phyloP scores from a whole-genome alignment of 108 stramenopile species.

The Bacterosira constricta region DNA sequence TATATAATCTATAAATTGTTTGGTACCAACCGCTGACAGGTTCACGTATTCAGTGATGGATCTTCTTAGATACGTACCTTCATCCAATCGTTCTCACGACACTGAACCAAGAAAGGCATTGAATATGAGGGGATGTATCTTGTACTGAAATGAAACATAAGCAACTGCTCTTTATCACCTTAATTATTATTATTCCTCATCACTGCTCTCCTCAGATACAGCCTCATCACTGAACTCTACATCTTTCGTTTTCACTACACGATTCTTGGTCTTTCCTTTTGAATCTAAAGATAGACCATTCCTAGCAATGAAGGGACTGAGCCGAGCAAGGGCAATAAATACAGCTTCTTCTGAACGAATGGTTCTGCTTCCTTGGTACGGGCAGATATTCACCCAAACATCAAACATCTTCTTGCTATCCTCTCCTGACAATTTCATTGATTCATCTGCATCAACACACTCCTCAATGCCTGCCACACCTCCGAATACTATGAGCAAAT shows the following conservation, averaged over 20 bases:
- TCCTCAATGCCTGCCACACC: slow-evolving; percentile 98
- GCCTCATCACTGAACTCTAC: slow-evolving; percentile 75
- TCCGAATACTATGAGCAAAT: slow-evolving; percentile 92
- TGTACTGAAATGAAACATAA: too few species aligned
- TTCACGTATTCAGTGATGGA: too few species aligned
- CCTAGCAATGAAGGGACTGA: slow-evolving; percentile 69
- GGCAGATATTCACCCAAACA: slow-evolving; percentile 87
- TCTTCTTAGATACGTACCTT: too few species aligned
- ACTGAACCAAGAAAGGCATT: too few species aligned
- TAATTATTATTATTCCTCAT: slow-evolving; percentile 25
- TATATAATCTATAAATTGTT: too few species aligned
- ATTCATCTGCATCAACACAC: slow-evolving; percentile 93
- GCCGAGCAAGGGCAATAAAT: slow-evolving; percentile 71
- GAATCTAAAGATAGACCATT: slow-evolving; percentile 37
- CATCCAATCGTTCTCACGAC: too few species aligned
- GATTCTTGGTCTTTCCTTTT: slow-evolving; percentile 16
- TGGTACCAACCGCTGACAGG: too few species aligned
- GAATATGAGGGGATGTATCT: too few species aligned
- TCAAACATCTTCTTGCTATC: slow-evolving; percentile 89
- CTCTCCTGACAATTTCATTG: slow-evolving; percentile 77
- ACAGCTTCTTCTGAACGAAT: slow-evolving; percentile 93
- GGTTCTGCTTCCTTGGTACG: slow-evolving; percentile 87
- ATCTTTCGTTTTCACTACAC: slow-evolving; percentile 34
- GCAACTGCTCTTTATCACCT: too few species aligned
- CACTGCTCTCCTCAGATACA: slow-evolving; percentile 75